Evolutionary conservation across 148 eudicot species (phyloP), one percentile per base, ranked within the genome.

Genomic region (Hydrangea macrophylla): DNA sequence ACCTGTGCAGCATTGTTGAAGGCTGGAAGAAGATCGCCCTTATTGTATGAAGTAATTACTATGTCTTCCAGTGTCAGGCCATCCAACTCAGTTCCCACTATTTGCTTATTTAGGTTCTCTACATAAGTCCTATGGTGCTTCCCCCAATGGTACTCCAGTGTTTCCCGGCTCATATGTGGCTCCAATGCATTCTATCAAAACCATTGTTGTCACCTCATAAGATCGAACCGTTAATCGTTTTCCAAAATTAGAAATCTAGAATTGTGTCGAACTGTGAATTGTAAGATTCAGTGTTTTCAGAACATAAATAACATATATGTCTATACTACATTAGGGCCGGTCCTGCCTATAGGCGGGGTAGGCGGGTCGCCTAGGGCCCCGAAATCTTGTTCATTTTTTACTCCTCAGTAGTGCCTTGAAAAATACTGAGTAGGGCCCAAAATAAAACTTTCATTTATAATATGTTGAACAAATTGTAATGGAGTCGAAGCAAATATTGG

Each of bases 1-100:
- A 88, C 97, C 90, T 94, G 99, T 26, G 97, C 99, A 63, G 97
- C 99, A 83, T 88, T 94, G 72, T 94, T 89, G 68, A 94, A 94
- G 25, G 91, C 65, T 22, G 99, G 93, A 70, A 85, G 93, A 24
- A 86, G 61, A 67, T 90, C 84, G 1, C 99, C 99, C 62, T 86
- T 85, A 79, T 94, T 94, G 74, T 91, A 94, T 33, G 93, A 78
- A 70, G 65, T 61, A 3, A 78, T 73, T 45, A 91, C 74, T 20
- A 85, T 70, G 17, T 82, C 90, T 57, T 91, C 96, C 40, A 94
- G 72, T 12, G 87, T 42, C 81, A 62, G 64, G 36, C 62, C 85
- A 84, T 85, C 96, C 40, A 94, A 76, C 71, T 91, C 92, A 18
- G 97, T 88, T 45, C 96, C 99, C 59, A 81, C 96, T 66, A 86